Evolutionary conservation across 805 yeast genomes (phyloP).

Genomic region (Yarrowia sp.): DNA sequence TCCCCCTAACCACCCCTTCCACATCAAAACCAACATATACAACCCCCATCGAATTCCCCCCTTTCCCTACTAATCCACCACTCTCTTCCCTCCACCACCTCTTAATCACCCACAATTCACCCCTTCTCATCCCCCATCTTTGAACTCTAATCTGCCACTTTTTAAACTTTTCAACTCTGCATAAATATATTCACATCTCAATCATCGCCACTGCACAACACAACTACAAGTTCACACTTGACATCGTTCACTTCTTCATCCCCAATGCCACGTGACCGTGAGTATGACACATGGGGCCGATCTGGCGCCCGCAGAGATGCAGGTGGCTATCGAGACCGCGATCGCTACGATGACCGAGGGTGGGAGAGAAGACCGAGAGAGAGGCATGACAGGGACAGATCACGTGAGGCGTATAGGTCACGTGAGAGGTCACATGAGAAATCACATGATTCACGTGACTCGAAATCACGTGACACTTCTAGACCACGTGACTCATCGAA

Average conservation of each 20-base stretch:
- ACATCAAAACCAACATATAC: background rate
- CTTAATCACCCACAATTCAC: background rate
- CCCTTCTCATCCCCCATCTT: background rate
- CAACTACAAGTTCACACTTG: background rate
- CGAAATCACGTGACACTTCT: background rate
- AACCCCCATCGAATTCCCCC: background rate
- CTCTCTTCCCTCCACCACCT: background rate
- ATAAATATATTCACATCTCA: background rate
- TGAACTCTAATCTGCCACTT: background rate
- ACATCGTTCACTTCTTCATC: background rate
- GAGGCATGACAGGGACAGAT: background rate
- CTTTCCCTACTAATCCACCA: background rate
- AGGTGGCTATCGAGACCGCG: conserved; percentile 24
- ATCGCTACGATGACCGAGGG: background rate
- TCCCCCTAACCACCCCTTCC: background rate
- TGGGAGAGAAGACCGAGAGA: background rate
- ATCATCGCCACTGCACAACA: conserved; percentile 9
- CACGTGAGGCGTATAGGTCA: background rate
- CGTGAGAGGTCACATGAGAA: background rate
- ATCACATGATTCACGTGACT: background rate
- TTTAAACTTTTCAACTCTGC: background rate
- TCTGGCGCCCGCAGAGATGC: conserved; percentile 25
- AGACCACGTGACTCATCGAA: background rate
- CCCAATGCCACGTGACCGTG: conserved; percentile 35
- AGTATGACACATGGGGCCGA: conserved; percentile 34